Percentiles rank a stretch among this genome's conserved stretches.
Conservation (phyloP, 164 flowering plant genomes). For the Euptelea pleiosperma region DNA sequence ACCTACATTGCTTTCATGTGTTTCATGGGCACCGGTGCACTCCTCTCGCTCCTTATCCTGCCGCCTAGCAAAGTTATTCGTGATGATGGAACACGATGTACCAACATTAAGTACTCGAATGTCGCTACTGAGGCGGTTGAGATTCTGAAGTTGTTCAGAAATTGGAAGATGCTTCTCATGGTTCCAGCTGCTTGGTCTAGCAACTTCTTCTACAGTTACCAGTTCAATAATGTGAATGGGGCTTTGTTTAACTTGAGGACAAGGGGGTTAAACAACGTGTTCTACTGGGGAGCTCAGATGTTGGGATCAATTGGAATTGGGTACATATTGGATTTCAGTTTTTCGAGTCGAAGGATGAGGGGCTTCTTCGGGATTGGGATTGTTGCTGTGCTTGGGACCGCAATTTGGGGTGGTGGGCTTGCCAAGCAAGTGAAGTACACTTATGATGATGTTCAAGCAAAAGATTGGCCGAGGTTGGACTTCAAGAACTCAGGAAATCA, state of each 20-base stretch:
- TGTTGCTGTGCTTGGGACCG: constrained; percentile 60
- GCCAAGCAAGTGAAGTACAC: constrained; percentile 67
- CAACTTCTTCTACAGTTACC: constrained; percentile 89
- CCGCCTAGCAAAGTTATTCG: constrained; percentile 65
- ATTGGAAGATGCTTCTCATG: constrained; percentile 82
- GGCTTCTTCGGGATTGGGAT: constrained; percentile 63
- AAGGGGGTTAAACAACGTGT: constrained; percentile 84
- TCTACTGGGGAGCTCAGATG: constrained; percentile 99
- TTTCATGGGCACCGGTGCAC: constrained; percentile 66
- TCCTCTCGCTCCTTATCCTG: constrained; percentile 59
- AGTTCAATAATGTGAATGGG: constrained; percentile 85
- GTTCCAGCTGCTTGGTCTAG: constrained; percentile 89
- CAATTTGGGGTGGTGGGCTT: constrained; percentile 87
- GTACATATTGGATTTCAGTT: constrained; percentile 71
- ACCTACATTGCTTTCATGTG: constrained; percentile 89
- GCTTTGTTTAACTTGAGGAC: constrained; percentile 71
- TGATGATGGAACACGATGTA: constrained; percentile 64
- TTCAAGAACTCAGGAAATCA: constrained; percentile 61
- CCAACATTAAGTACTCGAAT: constrained; percentile 57
- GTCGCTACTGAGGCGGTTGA: constrained; percentile 46
- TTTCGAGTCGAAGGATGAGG: constrained; percentile 62
- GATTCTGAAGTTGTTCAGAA: constrained; percentile 61
- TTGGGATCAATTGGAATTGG: constrained; percentile 78
- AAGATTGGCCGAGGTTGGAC: too few relatives aligned
- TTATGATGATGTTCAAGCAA: constrained; percentile 23